These are phyloP conservation scores for Phycomyces blakesleeanus DNA, from an alignment of 192 early-diverging fungal species.

Conservation along the genomic window DNA sequence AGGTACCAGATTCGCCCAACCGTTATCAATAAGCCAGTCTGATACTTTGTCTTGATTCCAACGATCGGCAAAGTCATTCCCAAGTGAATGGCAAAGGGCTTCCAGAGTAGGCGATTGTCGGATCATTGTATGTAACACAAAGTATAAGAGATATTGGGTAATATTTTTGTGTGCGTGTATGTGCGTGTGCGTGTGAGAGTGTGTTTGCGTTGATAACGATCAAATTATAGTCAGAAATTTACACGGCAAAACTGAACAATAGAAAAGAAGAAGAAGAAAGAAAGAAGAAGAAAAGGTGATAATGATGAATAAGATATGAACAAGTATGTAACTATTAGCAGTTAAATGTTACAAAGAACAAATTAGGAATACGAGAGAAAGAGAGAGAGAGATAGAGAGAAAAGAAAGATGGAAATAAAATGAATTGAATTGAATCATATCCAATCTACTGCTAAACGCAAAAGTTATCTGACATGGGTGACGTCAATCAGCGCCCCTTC, in stretches of 20 bases:
- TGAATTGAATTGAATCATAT: too few species aligned
- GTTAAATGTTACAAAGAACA: too few species aligned
- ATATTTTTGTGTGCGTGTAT: too few species aligned
- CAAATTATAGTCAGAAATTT: too few species aligned
- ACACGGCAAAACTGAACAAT: background rate
- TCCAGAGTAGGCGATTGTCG: constrained; percentile 1
- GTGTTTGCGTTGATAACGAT: too few species aligned
- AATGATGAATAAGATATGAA: too few species aligned
- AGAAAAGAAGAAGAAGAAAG: background rate
- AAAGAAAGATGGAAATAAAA: background rate
- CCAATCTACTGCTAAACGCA: background rate
- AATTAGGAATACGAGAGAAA: background rate
- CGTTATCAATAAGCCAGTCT: constrained; percentile 26
- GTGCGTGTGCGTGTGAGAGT: too few species aligned
- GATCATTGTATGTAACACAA: background rate
- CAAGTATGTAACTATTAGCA: too few species aligned
- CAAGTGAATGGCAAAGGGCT: constrained; percentile 4
- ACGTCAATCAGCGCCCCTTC: too few species aligned
- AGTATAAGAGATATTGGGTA: too few species aligned
- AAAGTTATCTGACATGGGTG: too few species aligned
- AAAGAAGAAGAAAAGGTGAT: background rate
- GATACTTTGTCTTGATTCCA: constrained; percentile 33
- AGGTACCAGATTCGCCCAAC: constrained; percentile 25
- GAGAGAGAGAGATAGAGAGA: background rate
- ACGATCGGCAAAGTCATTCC: constrained; percentile 12